phyloP scores from a whole-genome alignment of 345 rosid species.

The Pugionium cornutum region DNA sequence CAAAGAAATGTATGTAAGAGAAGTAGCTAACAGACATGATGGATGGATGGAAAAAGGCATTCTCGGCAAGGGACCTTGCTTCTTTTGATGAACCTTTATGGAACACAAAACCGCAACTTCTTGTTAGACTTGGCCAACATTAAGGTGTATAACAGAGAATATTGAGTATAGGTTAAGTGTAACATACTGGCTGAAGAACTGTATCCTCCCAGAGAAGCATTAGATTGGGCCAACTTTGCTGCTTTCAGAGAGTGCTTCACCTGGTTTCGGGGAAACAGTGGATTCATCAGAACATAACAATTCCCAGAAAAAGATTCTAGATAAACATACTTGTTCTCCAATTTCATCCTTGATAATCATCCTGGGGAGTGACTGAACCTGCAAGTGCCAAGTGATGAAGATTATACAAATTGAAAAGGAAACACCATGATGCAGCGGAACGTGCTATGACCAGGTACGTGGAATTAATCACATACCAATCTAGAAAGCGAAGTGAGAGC shows the following conservation, averaged over 20 bases:
- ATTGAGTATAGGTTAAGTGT: slow-evolving; percentile 2
- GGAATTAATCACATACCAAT: slow-evolving; percentile 55
- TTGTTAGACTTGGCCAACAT: slow-evolving; percentile 24
- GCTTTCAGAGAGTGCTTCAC: slow-evolving; percentile 82
- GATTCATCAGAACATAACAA: slow-evolving; percentile 19
- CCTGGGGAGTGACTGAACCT: slow-evolving; percentile 96
- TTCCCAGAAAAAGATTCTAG: background rate
- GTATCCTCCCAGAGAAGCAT: slow-evolving; percentile 68
- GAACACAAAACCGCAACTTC: slow-evolving; percentile 27
- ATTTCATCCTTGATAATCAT: slow-evolving; percentile 95
- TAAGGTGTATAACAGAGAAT: slow-evolving; percentile 7
- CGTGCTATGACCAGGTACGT: slow-evolving; percentile 15
- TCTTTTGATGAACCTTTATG: slow-evolving; percentile 72
- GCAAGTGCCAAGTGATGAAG: slow-evolving; percentile 40
- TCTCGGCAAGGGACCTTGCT: slow-evolving; percentile 35
- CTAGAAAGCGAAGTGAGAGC: slow-evolving; percentile 88
- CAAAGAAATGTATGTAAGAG: slow-evolving; percentile 96
- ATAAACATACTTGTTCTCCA: slow-evolving; percentile 77
- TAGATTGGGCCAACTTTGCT: slow-evolving; percentile 67
- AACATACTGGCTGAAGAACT: slow-evolving; percentile 77
- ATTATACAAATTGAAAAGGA: background rate
- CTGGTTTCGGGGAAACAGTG: slow-evolving; percentile 44
- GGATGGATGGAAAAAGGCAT: too few species aligned
- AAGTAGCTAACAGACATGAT: slow-evolving; percentile 95
- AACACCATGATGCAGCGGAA: slow-evolving; percentile 3